Percentiles rank a stretch among this genome's conserved stretches.
These are phyloP conservation scores for Diaporthe ilicicola DNA, from an alignment of 2,329 filamentous ascomycete genomes.

Conservation along the genomic window DNA sequence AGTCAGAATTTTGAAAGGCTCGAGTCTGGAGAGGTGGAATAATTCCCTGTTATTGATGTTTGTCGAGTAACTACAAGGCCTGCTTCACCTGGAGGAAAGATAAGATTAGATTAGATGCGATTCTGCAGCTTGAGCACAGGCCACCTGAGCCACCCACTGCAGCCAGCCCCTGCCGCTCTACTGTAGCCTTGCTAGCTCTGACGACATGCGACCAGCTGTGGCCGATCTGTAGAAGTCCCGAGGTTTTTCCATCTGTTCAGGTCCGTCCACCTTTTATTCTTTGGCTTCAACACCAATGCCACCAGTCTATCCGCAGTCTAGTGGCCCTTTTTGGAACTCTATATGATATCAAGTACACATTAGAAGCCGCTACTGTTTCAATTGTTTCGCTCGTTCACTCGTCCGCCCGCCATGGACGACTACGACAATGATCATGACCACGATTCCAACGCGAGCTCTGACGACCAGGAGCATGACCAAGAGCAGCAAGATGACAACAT, in stretches of 20 bases:
- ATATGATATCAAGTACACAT: neutral
- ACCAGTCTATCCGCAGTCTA: neutral
- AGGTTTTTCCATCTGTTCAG: neutral
- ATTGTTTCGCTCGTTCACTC: neutral
- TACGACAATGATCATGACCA: conserved; percentile 43
- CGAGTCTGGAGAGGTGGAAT: neutral
- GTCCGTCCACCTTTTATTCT: neutral
- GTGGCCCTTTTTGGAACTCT: neutral
- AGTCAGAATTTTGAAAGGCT: no score
- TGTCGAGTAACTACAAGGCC: no score
- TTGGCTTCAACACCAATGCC: neutral
- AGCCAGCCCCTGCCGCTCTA: no score
- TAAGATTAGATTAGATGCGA: conserved; percentile 13
- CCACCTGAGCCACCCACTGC: no score
- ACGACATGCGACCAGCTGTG: neutral
- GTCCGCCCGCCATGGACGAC: conserved; percentile 47
- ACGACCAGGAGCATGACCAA: conserved; percentile 54
- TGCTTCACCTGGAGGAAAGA: neutral
- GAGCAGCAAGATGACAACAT: conserved; percentile 42
- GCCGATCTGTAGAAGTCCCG: neutral
- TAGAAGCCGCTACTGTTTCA: neutral
- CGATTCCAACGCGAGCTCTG: conserved; percentile 52
- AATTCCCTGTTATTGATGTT: no score
- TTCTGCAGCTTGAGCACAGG: neutral
- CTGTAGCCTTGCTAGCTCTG: neutral